Conservation (phyloP, 129 eudicot genomes). For the Scalesia atractyloides region DNA sequence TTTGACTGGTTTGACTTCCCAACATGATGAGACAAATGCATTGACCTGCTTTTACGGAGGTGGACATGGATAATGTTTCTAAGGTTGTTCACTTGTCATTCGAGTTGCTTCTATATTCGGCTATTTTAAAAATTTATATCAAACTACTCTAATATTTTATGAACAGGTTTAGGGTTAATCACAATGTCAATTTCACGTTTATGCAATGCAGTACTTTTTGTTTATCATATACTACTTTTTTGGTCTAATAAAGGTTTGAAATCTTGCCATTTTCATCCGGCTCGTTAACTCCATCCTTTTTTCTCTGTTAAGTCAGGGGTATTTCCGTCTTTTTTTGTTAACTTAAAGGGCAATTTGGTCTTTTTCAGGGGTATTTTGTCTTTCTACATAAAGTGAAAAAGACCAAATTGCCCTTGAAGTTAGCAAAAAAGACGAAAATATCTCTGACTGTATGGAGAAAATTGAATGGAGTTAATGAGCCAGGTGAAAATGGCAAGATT, state of each 20-base stretch:
- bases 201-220: not conserved
- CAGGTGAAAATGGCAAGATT: no score
- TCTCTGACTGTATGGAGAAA: no score
- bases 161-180: not conserved
- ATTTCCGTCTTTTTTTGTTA: no score
- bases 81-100: conserved; percentile 46
- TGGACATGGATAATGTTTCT: conserved; percentile 27
- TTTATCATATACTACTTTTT: not conserved
- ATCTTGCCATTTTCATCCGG: not conserved
- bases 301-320: no score
- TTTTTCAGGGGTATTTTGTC: no score
- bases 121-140: not conserved
- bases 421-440: no score
- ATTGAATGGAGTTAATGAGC: no score
- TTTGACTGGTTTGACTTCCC: conserved; percentile 57
- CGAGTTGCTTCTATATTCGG: not conserved
- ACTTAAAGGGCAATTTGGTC: no score
- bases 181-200: not conserved
- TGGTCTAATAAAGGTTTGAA: not conserved
- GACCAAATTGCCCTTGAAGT: no score
- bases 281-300: no score
- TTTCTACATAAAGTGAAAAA: no score
- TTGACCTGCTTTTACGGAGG: conserved; percentile 34
- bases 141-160: not conserved
- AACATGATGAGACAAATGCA: conserved; percentile 39